These are phyloP conservation scores for Pleurotus salmoneostramineus DNA, from an alignment of 768 basidiomycete genomes.

Conservation along the genomic window DNA sequence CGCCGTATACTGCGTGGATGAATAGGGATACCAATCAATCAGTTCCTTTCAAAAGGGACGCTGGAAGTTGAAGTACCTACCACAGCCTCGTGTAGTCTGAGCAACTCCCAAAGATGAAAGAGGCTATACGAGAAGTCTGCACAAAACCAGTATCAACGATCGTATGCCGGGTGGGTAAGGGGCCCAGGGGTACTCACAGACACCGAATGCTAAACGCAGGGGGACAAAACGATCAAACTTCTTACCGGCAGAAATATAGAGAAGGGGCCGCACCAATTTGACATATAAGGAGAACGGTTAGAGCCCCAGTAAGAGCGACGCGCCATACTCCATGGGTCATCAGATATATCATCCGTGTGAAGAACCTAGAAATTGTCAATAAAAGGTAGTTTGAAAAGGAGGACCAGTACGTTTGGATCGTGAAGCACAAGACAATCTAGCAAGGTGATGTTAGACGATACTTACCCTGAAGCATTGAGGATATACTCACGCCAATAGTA, in stretches of 20 bases:
- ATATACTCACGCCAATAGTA: not conserved
- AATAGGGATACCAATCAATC: not conserved
- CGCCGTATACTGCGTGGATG: not conserved
- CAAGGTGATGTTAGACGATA: not conserved
- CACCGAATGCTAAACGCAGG: not conserved
- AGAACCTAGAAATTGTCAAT: not conserved
- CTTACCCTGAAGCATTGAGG: no score
- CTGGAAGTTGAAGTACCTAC: not conserved
- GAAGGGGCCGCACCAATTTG: no score
- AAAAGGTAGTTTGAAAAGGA: not conserved
- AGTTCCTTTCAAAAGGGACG: no score
- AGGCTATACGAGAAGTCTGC: not conserved
- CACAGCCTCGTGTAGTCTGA: not conserved
- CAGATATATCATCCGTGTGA: conserved; percentile 2
- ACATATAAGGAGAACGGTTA: no score
- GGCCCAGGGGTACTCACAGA: not conserved
- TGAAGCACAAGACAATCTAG: not conserved
- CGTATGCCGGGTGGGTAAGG: not conserved
- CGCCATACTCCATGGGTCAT: not conserved
- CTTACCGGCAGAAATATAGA: no score
- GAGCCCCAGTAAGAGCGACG: no score
- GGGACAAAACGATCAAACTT: not conserved
- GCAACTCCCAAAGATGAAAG: not conserved
- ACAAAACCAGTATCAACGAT: not conserved
- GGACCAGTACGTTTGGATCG: not conserved